Evolutionary conservation across 257 asterid genomes (phyloP), one percentile per base, ranked within the genome.

Genomic region (Thymus mandschuricus): DNA sequence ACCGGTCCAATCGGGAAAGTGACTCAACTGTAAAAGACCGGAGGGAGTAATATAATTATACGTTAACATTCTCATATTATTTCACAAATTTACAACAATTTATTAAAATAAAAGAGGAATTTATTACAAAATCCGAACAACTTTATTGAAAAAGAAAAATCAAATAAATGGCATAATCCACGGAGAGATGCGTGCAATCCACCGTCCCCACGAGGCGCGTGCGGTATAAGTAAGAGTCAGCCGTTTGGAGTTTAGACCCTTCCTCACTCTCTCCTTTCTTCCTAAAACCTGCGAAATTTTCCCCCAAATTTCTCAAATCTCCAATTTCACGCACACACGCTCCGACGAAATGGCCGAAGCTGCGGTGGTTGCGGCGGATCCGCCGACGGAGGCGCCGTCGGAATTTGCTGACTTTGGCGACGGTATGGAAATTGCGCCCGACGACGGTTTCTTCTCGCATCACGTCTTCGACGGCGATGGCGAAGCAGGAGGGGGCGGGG

Each of bases 391-490:
- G 8, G 73, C 68, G 44, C 71, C 75, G 60, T 28, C 60, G 13
- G 72, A 7, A 3, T 29, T 65, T 56, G 73, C 74, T 0, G 91
- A 80, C 2, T 83, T 48, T 41, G 85, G 33, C 34, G n/a, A 64
- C 60, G 84, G 78, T 66, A 80, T 86, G 12, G 61, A 83, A 4
- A 50, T 78, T 55, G 87, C 89, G 30, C 86, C 89, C 44, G 96
- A 85, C 66, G 66, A 50, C 43, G 3, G 70, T 46, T 86, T 79
- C 76, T 87, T 89, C 3, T 46, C 87, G 59, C 76, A 81, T 30
- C 75, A 79, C 69, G 5, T 46, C 58, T 30, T 77, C 44, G 74
- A 64, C 41, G 54, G 70, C n/a, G 73, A 49, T 11, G 69, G 58
- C 9, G 15, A 69, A 38, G 48, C 76, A 5, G 69, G 70, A 60